phyloP scores from a whole-genome alignment of 1,139 yeast species.

The Geotrichum australiense region DNA sequence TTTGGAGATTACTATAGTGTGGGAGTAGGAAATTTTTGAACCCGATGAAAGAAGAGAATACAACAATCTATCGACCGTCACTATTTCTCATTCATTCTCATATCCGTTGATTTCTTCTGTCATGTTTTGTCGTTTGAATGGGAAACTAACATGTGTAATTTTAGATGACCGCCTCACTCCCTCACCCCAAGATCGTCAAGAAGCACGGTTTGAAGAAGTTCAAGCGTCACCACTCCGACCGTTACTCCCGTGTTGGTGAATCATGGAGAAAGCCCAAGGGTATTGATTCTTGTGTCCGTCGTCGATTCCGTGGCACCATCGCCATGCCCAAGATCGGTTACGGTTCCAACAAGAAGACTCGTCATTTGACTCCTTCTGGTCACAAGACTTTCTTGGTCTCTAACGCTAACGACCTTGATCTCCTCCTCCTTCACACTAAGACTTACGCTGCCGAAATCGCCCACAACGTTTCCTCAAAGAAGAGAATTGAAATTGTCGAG shows the following conservation, averaged over 20 bases:
- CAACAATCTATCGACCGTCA: too few relatives aligned
- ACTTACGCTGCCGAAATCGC: slow-evolving; percentile 99
- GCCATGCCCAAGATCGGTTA: slow-evolving; percentile 99
- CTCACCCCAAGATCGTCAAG: slow-evolving; percentile 99
- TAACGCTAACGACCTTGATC: slow-evolving; percentile 91
- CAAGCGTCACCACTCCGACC: slow-evolving; percentile 99
- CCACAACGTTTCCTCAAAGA: slow-evolving; percentile 95
- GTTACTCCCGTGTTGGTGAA: slow-evolving; percentile 96
- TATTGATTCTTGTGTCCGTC: slow-evolving; percentile 99
- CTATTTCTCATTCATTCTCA: too few relatives aligned
- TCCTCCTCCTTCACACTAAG: slow-evolving; percentile 94
- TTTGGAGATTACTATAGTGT: too few relatives aligned
- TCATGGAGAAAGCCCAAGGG: slow-evolving; percentile 99
- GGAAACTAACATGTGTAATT: slow-evolving; percentile 1
- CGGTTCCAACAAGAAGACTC: slow-evolving; percentile 99
- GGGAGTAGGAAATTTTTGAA: too few relatives aligned
- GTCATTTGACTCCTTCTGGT: slow-evolving; percentile 94
- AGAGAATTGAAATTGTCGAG: slow-evolving; percentile 94
- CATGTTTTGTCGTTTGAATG: too few relatives aligned
- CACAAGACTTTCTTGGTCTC: slow-evolving; percentile 94
- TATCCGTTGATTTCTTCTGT: too few relatives aligned
- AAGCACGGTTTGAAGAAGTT: slow-evolving; percentile 92
- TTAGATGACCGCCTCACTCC: slow-evolving; percentile 91
- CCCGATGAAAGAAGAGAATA: too few relatives aligned
- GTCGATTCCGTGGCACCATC: slow-evolving; percentile 99